Evolutionary conservation across 192 early-diverging fungal genomes (phyloP).

Genomic region (Backusella westeae): DNA sequence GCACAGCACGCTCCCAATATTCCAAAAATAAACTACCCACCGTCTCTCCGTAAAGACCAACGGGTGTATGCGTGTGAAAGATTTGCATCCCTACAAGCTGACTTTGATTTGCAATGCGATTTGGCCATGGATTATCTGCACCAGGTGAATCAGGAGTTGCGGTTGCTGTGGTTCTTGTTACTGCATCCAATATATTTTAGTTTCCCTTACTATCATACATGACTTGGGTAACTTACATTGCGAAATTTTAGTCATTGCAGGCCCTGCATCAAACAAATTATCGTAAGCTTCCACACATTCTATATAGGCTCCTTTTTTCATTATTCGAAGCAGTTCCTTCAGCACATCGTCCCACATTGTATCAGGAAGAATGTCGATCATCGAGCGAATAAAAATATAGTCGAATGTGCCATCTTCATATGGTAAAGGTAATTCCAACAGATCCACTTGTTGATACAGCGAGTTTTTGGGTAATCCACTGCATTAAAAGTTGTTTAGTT

Average conservation of each 20-base stretch:
- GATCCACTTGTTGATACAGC: conserved; percentile 12
- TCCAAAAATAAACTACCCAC: conserved; percentile 18
- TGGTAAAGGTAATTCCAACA: conserved; percentile 13
- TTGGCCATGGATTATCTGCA: conserved; percentile 21
- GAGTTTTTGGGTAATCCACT: conserved; percentile 7
- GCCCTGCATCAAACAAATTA: conserved; percentile 23
- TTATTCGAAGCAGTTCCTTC: conserved; percentile 15
- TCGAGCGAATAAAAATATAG: conserved; percentile 24
- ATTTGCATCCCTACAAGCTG: conserved; percentile 19
- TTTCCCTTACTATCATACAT: background rate
- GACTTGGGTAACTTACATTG: background rate
- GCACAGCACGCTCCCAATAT: conserved; percentile 19
- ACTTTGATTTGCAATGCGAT: conserved; percentile 14
- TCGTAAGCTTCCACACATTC: conserved; percentile 27
- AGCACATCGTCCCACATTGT: conserved; percentile 14
- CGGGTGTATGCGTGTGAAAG: conserved; percentile 20
- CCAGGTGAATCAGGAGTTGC: background rate
- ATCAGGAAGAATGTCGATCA: conserved; percentile 21
- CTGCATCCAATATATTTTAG: background rate
- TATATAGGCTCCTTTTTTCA: conserved; percentile 27
- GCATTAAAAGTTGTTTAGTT: background rate
- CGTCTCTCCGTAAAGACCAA: conserved; percentile 17
- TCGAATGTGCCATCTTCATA: conserved; percentile 23
- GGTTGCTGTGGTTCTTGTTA: background rate
- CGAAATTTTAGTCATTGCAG: conserved; percentile 17